phyloP scores from a whole-genome alignment of 2,329 filamentous ascomycete genomes.

The Colletotrichum brevisporum region DNA sequence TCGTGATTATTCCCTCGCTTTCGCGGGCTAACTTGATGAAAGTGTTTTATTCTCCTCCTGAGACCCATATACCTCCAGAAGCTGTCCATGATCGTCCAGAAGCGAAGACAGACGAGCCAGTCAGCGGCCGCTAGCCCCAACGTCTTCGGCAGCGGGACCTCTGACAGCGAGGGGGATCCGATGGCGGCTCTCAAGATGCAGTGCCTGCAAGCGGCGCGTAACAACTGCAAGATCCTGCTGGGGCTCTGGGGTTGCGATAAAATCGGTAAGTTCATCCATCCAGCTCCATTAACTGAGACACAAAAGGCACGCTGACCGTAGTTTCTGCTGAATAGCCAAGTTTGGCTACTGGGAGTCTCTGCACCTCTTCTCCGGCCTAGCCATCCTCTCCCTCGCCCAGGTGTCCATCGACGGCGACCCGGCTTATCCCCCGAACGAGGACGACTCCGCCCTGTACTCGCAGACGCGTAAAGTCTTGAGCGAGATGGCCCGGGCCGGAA shows the following conservation, averaged over 20 bases:
- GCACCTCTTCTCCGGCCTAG: constrained; percentile 45
- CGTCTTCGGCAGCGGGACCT: background rate
- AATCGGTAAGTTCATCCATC: constrained; percentile 27
- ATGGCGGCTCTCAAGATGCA: constrained; percentile 21
- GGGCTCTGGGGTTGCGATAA: constrained; percentile 32
- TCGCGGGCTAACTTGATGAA: too few species aligned
- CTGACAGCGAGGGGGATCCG: background rate
- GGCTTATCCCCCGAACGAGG: background rate
- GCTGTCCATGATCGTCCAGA: constrained; percentile 7
- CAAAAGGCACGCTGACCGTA: background rate
- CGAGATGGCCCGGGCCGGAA: constrained; percentile 38
- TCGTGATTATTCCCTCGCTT: too few species aligned
- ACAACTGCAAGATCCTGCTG: constrained; percentile 36
- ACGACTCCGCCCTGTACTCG: constrained; percentile 29
- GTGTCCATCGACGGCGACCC: background rate
- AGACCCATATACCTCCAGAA: constrained; percentile 40
- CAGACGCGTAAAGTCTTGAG: constrained; percentile 30
- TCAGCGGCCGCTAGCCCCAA: background rate
- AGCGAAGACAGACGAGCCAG: background rate
- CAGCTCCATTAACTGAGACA: fast-evolving
- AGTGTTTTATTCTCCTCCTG: constrained; percentile 38
- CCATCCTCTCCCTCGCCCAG: constrained; percentile 41
- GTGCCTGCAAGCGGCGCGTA: constrained; percentile 36
- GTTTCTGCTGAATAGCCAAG: constrained; percentile 27
- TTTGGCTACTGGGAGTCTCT: constrained; percentile 46